These are phyloP conservation scores for Syncephalastrum monosporum DNA, from an alignment of 371 early-diverging fungal genomes.

Conservation along the genomic window DNA sequence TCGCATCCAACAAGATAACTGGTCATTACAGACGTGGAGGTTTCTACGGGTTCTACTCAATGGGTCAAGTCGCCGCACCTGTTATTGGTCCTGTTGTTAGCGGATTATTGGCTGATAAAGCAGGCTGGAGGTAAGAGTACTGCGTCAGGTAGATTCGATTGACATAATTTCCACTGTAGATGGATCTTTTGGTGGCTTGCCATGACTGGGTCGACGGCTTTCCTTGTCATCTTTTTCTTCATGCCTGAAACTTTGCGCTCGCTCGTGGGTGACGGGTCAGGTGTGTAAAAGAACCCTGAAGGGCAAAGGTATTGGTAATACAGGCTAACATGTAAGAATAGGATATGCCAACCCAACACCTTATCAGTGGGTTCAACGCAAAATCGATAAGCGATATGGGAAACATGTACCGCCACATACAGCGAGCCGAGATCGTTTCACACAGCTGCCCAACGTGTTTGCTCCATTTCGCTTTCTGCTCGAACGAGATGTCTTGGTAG, in stretches of 20 bases:
- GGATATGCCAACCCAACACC: constrained; percentile 28
- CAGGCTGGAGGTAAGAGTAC: constrained; percentile 48
- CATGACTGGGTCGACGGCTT: constrained; percentile 40
- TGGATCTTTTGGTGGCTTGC: constrained; percentile 55
- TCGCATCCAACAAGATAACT: neutral
- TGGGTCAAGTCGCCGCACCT: constrained; percentile 52
- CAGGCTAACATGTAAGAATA: no score
- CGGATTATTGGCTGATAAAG: constrained; percentile 33
- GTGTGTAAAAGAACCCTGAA: no score
- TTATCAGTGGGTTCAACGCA: constrained; percentile 13
- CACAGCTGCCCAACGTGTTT: constrained; percentile 1
- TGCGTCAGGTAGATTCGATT: neutral
- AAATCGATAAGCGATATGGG: neutral
- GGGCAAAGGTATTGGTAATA: no score
- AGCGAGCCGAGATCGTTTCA: neutral
- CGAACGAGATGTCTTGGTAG: constrained; percentile 25
- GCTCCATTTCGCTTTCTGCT: constrained; percentile 22
- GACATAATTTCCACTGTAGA: constrained; percentile 10
- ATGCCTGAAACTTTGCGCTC: constrained; percentile 62
- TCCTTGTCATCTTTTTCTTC: constrained; percentile 40
- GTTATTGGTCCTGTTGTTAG: constrained; percentile 63
- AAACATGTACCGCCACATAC: no score
- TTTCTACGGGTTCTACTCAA: constrained; percentile 52
- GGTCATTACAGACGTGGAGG: constrained; percentile 42
- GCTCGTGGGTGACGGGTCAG: constrained; percentile 32